phyloP scores from a whole-genome alignment of 345 rosid species.

The Aquilaria sinensis region DNA sequence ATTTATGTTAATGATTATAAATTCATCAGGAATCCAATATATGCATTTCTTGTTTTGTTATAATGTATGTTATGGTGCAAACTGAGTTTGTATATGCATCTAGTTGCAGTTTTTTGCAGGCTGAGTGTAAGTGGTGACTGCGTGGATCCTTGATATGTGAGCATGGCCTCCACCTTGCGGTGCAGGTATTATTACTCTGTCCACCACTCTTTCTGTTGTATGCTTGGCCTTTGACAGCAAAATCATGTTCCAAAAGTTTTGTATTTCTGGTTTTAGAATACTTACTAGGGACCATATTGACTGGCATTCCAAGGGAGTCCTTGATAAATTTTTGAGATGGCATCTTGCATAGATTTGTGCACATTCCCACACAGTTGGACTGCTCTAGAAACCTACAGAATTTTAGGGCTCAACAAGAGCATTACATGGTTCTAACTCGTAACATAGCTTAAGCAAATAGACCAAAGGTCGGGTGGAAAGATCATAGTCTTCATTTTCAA shows the following conservation, averaged over 20 bases:
- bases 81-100: slow-evolving; percentile 28
- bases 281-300: slow-evolving; percentile 91
- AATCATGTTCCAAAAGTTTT: not conserved
- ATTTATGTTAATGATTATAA: slow-evolving; percentile 9
- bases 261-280: slow-evolving; percentile 3
- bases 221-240: slow-evolving; percentile 13
- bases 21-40: slow-evolving; percentile 10
- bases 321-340: slow-evolving; percentile 79
- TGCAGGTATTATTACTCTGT: slow-evolving; percentile 42
- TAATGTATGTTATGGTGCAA: slow-evolving; percentile 17
- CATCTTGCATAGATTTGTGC: slow-evolving; percentile 80
- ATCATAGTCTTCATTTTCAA: not conserved
- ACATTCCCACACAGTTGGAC: slow-evolving; percentile 83
- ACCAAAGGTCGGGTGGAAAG: slow-evolving; percentile 9
- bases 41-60: not conserved
- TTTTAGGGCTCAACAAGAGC: not conserved
- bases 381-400: slow-evolving; percentile 76
- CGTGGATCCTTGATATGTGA: slow-evolving; percentile 59
- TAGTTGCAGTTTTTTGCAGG: slow-evolving; percentile 44
- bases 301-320: slow-evolving; percentile 74
- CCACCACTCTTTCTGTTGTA: not conserved
- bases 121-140: slow-evolving; percentile 54
- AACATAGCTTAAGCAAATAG: slow-evolving; percentile 22
- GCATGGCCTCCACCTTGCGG: slow-evolving; percentile 52
- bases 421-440: slow-evolving; percentile 6